These are phyloP conservation scores for Crithidia acanthocephali DNA, from an alignment of 208 protist genomes.

Conservation along the genomic window DNA sequence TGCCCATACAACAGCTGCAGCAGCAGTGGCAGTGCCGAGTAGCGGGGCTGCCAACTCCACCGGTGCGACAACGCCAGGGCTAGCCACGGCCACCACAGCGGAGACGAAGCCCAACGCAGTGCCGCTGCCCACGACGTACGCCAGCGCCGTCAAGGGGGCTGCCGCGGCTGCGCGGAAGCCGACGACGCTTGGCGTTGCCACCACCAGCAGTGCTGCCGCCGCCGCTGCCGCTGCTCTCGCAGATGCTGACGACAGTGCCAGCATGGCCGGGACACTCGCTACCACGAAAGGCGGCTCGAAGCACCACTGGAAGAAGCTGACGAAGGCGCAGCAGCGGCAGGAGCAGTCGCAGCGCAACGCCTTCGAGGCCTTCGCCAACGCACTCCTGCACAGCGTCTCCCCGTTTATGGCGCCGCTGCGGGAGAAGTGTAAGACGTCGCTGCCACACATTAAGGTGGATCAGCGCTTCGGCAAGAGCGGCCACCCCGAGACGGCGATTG, in stretches of 20 bases:
- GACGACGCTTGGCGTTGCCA: constrained; percentile 33
- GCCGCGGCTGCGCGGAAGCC: constrained; percentile 28
- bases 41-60: not conserved
- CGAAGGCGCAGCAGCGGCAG: constrained; percentile 80
- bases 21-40: constrained; percentile 4
- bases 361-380: constrained; percentile 89
- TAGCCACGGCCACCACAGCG: not conserved
- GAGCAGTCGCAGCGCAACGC: constrained; percentile 86
- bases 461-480: constrained; percentile 89
- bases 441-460: constrained; percentile 90
- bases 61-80: not conserved
- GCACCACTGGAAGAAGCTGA: constrained; percentile 86
- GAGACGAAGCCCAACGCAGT: constrained; percentile 21
- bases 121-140: constrained; percentile 36
- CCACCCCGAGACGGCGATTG: constrained; percentile 83
- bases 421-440: constrained; percentile 65
- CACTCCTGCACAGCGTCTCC: constrained; percentile 82
- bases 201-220: constrained; percentile 15
- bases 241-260: constrained; percentile 23
- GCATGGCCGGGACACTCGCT: constrained; percentile 30
- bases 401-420: constrained; percentile 90
- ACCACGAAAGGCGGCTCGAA: constrained; percentile 67
- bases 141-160: constrained; percentile 41
- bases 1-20: not conserved
- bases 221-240: constrained; percentile 12